phyloP scores from a whole-genome alignment of 306 rosid genomes.

The Malus sylvestris region DNA sequence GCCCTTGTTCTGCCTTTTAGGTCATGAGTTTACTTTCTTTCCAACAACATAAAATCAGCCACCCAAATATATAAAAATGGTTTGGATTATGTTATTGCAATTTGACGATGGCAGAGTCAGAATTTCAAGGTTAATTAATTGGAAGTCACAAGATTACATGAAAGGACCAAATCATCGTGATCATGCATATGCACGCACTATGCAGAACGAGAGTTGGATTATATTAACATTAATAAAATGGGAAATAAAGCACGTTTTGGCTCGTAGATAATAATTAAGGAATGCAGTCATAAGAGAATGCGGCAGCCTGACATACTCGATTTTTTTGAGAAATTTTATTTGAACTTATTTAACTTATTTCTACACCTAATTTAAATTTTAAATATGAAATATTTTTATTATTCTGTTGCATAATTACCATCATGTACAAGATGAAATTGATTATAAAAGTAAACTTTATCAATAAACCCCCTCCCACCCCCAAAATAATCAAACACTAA shows the following conservation, averaged over 20 bases:
- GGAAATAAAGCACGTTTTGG: conserved; percentile 8
- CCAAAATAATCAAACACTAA: too few species aligned
- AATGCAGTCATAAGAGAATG: background rate
- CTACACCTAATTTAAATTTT: too few species aligned
- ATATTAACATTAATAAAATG: too few species aligned
- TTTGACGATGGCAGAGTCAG: background rate
- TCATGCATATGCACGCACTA: background rate
- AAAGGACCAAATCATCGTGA: too few species aligned
- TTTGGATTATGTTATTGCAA: background rate
- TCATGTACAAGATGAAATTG: too few species aligned
- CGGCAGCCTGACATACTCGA: background rate
- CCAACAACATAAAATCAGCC: background rate
- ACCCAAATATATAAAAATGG: background rate
- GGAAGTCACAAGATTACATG: background rate
- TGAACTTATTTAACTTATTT: too few species aligned
- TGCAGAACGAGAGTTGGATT: background rate
- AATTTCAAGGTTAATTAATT: background rate
- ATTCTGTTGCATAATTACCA: too few species aligned
- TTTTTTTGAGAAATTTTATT: background rate
- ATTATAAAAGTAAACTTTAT: too few species aligned
- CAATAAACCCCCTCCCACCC: too few species aligned
- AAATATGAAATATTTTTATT: too few species aligned
- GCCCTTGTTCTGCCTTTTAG: too few species aligned
- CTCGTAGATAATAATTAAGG: background rate
- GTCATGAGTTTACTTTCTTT: too few species aligned